Evolutionary conservation across 2,329 filamentous ascomycete species (phyloP).

Genomic region (Uncinocarpus reesii): DNA sequence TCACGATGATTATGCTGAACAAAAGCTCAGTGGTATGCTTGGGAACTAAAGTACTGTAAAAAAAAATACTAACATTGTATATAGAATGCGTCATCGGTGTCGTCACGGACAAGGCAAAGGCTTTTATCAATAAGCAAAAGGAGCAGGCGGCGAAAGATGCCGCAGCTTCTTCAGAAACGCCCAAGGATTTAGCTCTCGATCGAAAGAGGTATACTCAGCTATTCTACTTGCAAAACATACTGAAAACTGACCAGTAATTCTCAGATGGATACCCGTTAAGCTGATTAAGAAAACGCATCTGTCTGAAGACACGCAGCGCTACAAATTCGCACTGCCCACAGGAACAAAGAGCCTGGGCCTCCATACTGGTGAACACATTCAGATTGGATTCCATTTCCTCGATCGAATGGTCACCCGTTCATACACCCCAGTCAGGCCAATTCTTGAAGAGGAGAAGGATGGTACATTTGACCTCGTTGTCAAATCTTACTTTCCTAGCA

Average conservation of each 20-base stretch:
- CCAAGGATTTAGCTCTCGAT: constrained; percentile 30
- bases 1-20: constrained; percentile 43
- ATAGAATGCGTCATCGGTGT: constrained; percentile 42
- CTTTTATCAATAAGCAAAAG: constrained; percentile 39
- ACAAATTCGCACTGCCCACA: constrained; percentile 40
- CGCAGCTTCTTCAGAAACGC: constrained; percentile 21
- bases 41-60: background rate
- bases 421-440: constrained; percentile 43
- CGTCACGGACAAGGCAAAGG: constrained; percentile 41
- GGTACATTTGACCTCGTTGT: constrained; percentile 42
- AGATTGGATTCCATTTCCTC: constrained; percentile 44
- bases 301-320: constrained; percentile 38
- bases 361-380: constrained; percentile 44
- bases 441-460: constrained; percentile 26
- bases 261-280: constrained; percentile 39
- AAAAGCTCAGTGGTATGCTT: constrained; percentile 38
- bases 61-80: background rate
- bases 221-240: background rate
- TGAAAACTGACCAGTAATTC: background rate
- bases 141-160: constrained; percentile 34
- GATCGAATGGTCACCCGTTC: constrained; percentile 43
- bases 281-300: constrained; percentile 32
- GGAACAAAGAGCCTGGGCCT: constrained; percentile 37
- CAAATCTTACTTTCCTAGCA: constrained; percentile 44
- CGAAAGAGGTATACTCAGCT: constrained; percentile 22